These are phyloP conservation scores for Lasiodiplodia citricola DNA, from an alignment of 2,329 filamentous ascomycete genomes.

Conservation along the genomic window DNA sequence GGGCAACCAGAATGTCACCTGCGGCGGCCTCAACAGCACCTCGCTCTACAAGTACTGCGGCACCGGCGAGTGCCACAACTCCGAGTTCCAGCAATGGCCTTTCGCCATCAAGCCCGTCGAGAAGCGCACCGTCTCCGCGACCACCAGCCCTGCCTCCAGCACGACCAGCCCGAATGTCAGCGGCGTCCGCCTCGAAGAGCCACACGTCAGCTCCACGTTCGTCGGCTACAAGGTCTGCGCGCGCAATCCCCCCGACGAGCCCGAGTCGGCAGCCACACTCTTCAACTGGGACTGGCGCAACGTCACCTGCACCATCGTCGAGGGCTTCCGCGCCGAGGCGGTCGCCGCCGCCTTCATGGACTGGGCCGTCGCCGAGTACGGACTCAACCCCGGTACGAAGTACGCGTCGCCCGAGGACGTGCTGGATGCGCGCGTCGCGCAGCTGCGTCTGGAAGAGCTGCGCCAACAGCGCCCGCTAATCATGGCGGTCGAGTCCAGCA, in stretches of 20 bases:
- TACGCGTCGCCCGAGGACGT: background rate
- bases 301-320: background rate
- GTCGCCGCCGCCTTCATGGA: background rate
- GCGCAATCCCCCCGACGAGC: background rate
- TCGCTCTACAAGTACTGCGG: background rate
- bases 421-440: background rate
- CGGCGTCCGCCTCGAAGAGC: background rate
- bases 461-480: background rate
- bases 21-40: background rate
- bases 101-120: background rate
- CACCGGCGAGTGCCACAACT: background rate
- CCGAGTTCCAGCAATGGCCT: background rate
- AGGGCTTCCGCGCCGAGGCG: background rate
- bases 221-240: slow-evolving; percentile 12
- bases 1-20: background rate
- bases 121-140: background rate
- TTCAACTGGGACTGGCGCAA: too few relatives aligned
- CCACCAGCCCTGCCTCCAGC: background rate
- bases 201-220: background rate
- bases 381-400: background rate
- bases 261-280: too few relatives aligned
- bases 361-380: background rate
- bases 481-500: background rate
- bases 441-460: background rate
- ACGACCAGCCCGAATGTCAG: background rate